Percentiles rank a stretch among this genome's conserved stretches.
Conservation (phyloP, 2,329 filamentous ascomycete genomes). For the Neurospora sp. region DNA sequence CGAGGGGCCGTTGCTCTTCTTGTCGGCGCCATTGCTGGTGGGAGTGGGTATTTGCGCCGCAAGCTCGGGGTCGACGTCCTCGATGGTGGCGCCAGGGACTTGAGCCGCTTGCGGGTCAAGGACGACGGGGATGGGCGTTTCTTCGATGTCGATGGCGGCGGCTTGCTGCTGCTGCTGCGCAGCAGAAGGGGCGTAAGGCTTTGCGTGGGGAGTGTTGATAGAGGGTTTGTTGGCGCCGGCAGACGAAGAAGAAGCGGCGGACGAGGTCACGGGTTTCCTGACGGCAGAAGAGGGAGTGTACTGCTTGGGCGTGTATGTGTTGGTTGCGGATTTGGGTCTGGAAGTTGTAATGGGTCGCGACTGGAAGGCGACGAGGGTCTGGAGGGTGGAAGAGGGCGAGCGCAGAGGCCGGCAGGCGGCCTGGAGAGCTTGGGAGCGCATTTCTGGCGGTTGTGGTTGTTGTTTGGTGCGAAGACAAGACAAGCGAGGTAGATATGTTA, state of each 20-base stretch:
- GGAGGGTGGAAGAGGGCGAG: constrained; percentile 5
- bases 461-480: neutral
- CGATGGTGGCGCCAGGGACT: constrained; percentile 21
- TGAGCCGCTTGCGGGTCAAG: constrained; percentile 21
- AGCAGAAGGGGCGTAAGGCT: neutral
- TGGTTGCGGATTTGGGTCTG: constrained; percentile 1
- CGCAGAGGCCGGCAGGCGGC: constrained; percentile 10
- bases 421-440: constrained; percentile 16
- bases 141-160: neutral
- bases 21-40: constrained; percentile 10
- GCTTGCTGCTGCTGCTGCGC: neutral
- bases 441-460: constrained; percentile 6
- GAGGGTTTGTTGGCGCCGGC: neutral
- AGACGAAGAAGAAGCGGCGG: no score
- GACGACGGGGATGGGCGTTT: constrained; percentile 10
- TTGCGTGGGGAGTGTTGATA: neutral
- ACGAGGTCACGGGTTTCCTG: neutral
- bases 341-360: neutral
- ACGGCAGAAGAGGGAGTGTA: neutral
- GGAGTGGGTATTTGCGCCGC: constrained; percentile 12
- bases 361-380: neutral
- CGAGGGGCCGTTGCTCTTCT: neutral
- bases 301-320: neutral
- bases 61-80: constrained; percentile 23
- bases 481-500: neutral